These are phyloP conservation scores for Sanghuangporus weigelae DNA, from an alignment of 1,284 basidiomycete genomes.

Conservation along the genomic window DNA sequence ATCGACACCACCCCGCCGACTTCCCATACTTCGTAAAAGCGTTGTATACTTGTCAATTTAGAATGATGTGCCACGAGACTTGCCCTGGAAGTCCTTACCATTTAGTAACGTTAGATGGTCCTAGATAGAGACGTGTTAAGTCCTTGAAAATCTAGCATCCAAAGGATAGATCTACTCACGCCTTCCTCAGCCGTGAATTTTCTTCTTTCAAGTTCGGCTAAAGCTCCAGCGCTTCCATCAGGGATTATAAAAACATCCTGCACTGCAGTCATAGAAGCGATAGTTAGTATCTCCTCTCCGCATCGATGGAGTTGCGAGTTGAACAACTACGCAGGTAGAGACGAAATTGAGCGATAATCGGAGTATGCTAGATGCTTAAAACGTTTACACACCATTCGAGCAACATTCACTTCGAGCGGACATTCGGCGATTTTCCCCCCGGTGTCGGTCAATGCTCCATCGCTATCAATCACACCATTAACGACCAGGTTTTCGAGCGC, in stretches of 20 bases:
- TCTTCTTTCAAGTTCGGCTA: constrained; percentile 85
- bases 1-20: constrained; percentile 86
- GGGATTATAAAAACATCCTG: constrained; percentile 88
- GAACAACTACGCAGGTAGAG: constrained; percentile 56
- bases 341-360: background rate
- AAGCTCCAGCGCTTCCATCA: constrained; percentile 76
- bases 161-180: constrained; percentile 37
- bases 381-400: constrained; percentile 58
- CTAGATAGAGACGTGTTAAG: constrained; percentile 32
- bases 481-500: constrained; percentile 73
- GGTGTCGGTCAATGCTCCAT: constrained; percentile 58
- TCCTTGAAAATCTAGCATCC: background rate
- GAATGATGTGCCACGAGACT: background rate
- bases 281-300: constrained; percentile 90
- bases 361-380: constrained; percentile 31
- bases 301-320: constrained; percentile 80
- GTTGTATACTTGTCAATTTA: constrained; percentile 67
- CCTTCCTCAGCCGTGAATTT: constrained; percentile 98
- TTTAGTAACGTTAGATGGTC: constrained; percentile 92
- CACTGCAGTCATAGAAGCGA: constrained; percentile 91
- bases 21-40: constrained; percentile 83
- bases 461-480: constrained; percentile 67
- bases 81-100: constrained; percentile 40
- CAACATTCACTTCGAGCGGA: constrained; percentile 70
- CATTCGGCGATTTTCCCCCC: constrained; percentile 75